A percentile compares a stretch with the other conserved stretches of the same genome.
These are phyloP conservation scores for Trametes gibbosa DNA, from an alignment of 768 basidiomycete genomes.

Conservation along the genomic window DNA sequence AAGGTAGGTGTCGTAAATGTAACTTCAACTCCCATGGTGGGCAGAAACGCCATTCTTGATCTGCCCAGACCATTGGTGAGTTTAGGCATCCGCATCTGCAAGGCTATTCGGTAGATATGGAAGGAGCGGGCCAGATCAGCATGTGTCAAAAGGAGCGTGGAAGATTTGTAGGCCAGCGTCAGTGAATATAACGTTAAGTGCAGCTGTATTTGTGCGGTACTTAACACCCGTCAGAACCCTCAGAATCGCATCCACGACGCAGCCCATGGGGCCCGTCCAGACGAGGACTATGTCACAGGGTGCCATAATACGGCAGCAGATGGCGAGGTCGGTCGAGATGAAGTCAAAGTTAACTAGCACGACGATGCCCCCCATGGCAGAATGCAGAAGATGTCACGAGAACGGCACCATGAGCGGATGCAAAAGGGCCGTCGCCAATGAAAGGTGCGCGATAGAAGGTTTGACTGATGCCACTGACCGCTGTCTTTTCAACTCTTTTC, in stretches of 20 bases:
- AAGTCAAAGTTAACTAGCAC: neutral
- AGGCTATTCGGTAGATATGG: neutral
- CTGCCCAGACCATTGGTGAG: constrained; percentile 4
- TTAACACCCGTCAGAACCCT: neutral
- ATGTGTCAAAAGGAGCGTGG: neutral
- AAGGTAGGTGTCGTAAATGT: neutral
- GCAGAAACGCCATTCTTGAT: neutral
- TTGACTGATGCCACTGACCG: neutral
- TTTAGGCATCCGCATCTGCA: constrained; percentile 11
- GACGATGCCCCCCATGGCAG: neutral
- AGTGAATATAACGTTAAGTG: constrained; percentile 1
- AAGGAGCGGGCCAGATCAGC: neutral
- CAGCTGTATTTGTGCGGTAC: neutral
- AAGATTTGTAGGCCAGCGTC: neutral
- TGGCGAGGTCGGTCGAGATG: neutral
- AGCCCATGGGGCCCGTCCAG: too few relatives aligned
- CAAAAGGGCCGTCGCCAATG: neutral
- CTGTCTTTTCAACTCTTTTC: neutral
- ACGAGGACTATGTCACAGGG: neutral
- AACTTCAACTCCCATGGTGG: neutral
- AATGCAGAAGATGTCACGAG: neutral
- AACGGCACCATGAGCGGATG: neutral
- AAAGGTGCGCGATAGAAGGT: neutral
- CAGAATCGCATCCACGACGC: too few relatives aligned
- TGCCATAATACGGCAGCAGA: neutral